These are phyloP conservation scores for Verbascum thapsus DNA, from an alignment of 257 asterid species.

Conservation along the genomic window DNA sequence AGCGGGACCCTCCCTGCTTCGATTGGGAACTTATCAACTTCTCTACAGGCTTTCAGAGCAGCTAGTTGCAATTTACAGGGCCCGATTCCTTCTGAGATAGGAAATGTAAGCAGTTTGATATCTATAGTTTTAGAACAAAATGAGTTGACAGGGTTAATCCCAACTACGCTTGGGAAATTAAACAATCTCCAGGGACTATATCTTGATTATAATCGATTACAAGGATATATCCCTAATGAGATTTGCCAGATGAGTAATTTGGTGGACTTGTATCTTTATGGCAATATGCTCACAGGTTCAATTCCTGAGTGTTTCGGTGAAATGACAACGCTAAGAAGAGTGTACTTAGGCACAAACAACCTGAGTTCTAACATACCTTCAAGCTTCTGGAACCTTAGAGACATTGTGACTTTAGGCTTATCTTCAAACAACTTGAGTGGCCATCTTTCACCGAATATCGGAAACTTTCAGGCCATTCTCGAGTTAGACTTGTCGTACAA, in stretches of 20 bases:
- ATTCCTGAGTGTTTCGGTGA: conserved; percentile 62
- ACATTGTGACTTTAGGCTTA: conserved; percentile 44
- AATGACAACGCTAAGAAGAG: conserved; percentile 41
- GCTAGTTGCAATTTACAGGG: conserved; percentile 18
- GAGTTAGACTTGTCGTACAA: conserved; percentile 52
- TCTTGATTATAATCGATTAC: conserved; percentile 49
- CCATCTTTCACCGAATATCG: conserved; percentile 36
- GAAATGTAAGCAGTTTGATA: conserved; percentile 30
- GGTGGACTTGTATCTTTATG: conserved; percentile 42
- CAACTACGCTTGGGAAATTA: conserved; percentile 43
- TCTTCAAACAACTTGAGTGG: conserved; percentile 50
- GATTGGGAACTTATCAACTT: conserved; percentile 39
- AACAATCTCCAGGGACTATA: conserved; percentile 39
- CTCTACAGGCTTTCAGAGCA: background rate
- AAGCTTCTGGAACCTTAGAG: conserved; percentile 46
- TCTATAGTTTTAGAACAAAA: conserved; percentile 17
- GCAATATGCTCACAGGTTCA: conserved; percentile 45
- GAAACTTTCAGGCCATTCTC: conserved; percentile 32
- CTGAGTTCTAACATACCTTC: conserved; percentile 44
- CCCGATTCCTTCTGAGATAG: conserved; percentile 31
- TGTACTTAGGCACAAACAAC: conserved; percentile 45
- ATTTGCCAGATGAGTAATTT: conserved; percentile 45
- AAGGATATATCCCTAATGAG: conserved; percentile 46
- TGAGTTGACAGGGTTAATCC: conserved; percentile 37
- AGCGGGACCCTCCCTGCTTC: conserved; percentile 32